Conservation (phyloP, 1,284 basidiomycete genomes). For the Ustilago bromivora region DNA sequence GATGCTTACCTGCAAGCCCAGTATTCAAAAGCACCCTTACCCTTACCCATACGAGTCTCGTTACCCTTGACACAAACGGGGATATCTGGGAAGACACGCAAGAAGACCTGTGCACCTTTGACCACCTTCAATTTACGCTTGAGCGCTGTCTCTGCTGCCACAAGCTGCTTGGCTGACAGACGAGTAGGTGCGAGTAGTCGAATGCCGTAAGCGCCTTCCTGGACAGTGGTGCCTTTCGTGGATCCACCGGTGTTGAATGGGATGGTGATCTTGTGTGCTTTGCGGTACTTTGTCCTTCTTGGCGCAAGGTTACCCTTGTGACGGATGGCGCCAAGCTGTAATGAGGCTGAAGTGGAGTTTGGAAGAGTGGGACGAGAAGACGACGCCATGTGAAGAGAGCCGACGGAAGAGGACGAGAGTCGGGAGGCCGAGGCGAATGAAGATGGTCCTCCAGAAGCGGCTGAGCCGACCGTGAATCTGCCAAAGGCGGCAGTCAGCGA, state of each 20-base stretch:
- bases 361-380: slow-evolving; percentile 13
- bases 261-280: slow-evolving; percentile 87
- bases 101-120: slow-evolving; percentile 87
- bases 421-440: slow-evolving; percentile 7
- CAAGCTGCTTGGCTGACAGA: slow-evolving; percentile 90
- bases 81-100: slow-evolving; percentile 94
- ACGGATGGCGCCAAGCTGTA: slow-evolving; percentile 66
- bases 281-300: slow-evolving; percentile 82
- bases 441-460: slow-evolving; percentile 22
- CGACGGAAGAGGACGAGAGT: slow-evolving; percentile 10
- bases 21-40: slow-evolving; percentile 96
- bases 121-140: slow-evolving; percentile 90
- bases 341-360: neutral
- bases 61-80: slow-evolving; percentile 99
- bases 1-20: slow-evolving; percentile 87
- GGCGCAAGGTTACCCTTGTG: slow-evolving; percentile 80
- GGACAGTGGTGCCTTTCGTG: slow-evolving; percentile 90
- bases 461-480: slow-evolving; percentile 22
- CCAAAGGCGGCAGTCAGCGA: slow-evolving; percentile 37
- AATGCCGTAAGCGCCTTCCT: slow-evolving; percentile 91
- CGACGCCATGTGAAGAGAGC: slow-evolving; percentile 24
- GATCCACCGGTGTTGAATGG: slow-evolving; percentile 79
- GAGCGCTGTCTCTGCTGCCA: slow-evolving; percentile 86
- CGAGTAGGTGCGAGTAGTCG: slow-evolving; percentile 86
- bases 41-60: slow-evolving; percentile 99